A percentile compares a stretch with the other conserved stretches of the same genome.
These are phyloP conservation scores for Hyaloraphidium curvatum DNA, from an alignment of 192 early-diverging fungal species.

Conservation along the genomic window DNA sequence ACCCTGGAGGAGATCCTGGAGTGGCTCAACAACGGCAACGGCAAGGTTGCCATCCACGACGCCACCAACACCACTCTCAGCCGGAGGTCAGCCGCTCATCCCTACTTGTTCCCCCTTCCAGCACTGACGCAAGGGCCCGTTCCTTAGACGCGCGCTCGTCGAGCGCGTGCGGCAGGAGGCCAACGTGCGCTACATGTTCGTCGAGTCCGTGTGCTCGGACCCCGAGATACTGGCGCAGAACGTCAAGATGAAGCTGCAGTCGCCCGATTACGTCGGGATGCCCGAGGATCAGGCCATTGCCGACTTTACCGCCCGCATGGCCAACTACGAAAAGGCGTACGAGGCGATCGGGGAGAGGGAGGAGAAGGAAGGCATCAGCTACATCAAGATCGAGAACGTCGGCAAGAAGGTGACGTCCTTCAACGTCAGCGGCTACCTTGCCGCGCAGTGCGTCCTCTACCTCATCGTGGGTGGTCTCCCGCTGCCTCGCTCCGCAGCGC, in stretches of 20 bases:
- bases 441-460: slow-evolving; percentile 89
- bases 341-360: slow-evolving; percentile 63
- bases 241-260: slow-evolving; percentile 71
- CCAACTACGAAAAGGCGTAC: slow-evolving; percentile 89
- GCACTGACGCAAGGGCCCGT: neutral
- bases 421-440: slow-evolving; percentile 83
- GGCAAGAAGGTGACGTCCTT: slow-evolving; percentile 88
- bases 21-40: slow-evolving; percentile 66
- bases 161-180: slow-evolving; percentile 35
- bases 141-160: slow-evolving; percentile 30
- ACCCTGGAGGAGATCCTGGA: slow-evolving; percentile 75
- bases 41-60: slow-evolving; percentile 81
- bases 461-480: too few species aligned
- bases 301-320: slow-evolving; percentile 70
- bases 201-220: slow-evolving; percentile 20
- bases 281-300: slow-evolving; percentile 57
- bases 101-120: neutral
- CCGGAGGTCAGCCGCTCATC: slow-evolving; percentile 20
- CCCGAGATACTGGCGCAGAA: slow-evolving; percentile 53
- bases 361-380: slow-evolving; percentile 58
- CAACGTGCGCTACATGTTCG: slow-evolving; percentile 45
- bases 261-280: slow-evolving; percentile 85
- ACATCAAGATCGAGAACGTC: slow-evolving; percentile 91
- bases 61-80: slow-evolving; percentile 86
- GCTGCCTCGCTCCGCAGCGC: too few species aligned